Base-by-base conservation (phyloP, 1,284 basidiomycete genomes). In the Sanguinoderma infundibulare region DNA sequence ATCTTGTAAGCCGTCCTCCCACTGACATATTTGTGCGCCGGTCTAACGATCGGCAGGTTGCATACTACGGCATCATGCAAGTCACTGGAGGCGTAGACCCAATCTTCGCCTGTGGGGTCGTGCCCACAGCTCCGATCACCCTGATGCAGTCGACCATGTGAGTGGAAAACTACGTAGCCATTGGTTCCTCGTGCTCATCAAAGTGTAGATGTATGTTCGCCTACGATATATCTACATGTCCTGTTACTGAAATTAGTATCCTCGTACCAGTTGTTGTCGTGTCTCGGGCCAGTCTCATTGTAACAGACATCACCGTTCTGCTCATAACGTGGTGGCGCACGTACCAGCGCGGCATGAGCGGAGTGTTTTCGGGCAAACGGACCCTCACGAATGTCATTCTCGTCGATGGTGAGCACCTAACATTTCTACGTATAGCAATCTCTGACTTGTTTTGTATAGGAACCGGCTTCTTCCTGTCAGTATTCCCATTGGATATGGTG, bases 271-370 rank as follows among this genome's bases (percentile, higher is more conserved):
- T 59, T 15, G 42, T 53, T 2, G 54, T 53, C 36, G 20, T 28
- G n/a, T 59, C 57, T 14, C 51, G 57, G 22, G 24, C 42, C 1
- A 49, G 57, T 24, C 46, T 59, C n/a, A 54, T 59, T 17, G 10
- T 44, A 5, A 40, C 51, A 0, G 57, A 59, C 52, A n/a, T 51
- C 6, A 34, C 49, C 15, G 42, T 59, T 15, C 42, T 59, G 12
- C 35, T 53, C 24, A 39, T 53, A 4, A 59, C 57, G 14, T 51
- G 49, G 42, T 22, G n/a, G n/a, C 5, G n/a, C 10, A 50, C 49
- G 5, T 50, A 50, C 30, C 49, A 20, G 30, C 34, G 49, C 12
- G 49, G 49, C 5, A 6, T 32, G 17, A 32, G 30, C 17, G n/a
- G 49, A 10, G 10, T 12, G 20, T 36, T 26, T 7, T n/a, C 36